These are phyloP conservation scores for Daedaleopsis sinensis DNA, from an alignment of 768 basidiomycete species.

Conservation along the genomic window DNA sequence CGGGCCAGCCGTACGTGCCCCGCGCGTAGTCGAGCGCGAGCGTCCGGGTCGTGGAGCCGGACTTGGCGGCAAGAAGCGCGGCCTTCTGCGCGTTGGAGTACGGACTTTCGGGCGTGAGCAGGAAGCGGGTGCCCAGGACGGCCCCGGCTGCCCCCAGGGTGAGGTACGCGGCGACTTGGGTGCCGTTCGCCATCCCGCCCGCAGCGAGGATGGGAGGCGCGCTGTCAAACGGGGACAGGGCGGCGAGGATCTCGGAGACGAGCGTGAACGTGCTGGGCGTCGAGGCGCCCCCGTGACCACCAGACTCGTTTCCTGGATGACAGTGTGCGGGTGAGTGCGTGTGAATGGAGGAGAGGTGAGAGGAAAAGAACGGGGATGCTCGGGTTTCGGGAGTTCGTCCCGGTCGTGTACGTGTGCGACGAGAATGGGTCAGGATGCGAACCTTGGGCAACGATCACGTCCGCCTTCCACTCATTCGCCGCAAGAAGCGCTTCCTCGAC, in stretches of 20 bases:
- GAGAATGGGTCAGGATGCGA: not conserved
- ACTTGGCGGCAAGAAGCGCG: slow-evolving; percentile 31
- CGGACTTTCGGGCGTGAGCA: slow-evolving; percentile 64
- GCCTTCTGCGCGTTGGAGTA: slow-evolving; percentile 38
- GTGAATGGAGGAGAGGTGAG: not conserved
- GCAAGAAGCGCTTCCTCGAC: slow-evolving; percentile 62
- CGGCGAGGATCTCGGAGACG: slow-evolving; percentile 54
- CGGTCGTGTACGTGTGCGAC: not conserved
- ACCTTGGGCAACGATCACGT: slow-evolving; percentile 84
- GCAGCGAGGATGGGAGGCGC: slow-evolving; percentile 68
- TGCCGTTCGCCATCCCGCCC: slow-evolving; percentile 69
- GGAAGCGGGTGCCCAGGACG: slow-evolving; percentile 76
- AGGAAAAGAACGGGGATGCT: slow-evolving; percentile 1
- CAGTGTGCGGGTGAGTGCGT: not conserved
- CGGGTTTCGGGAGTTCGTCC: slow-evolving; percentile 4
- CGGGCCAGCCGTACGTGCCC: slow-evolving; percentile 36
- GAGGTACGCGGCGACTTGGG: slow-evolving; percentile 66
- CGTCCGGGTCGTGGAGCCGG: slow-evolving; percentile 33
- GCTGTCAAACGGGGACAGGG: slow-evolving; percentile 36
- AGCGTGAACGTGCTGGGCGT: slow-evolving; percentile 65
- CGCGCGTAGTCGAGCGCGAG: slow-evolving; percentile 37
- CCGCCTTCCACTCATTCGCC: slow-evolving; percentile 66
- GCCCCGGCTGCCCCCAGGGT: slow-evolving; percentile 68
- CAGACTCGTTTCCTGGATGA: slow-evolving; percentile 70
- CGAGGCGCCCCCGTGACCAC: slow-evolving; percentile 68